A percentile compares a stretch with the other conserved stretches of the same genome.
Conservation (phyloP, 192 early-diverging fungal genomes). For the Irineochytrium annulatum region DNA sequence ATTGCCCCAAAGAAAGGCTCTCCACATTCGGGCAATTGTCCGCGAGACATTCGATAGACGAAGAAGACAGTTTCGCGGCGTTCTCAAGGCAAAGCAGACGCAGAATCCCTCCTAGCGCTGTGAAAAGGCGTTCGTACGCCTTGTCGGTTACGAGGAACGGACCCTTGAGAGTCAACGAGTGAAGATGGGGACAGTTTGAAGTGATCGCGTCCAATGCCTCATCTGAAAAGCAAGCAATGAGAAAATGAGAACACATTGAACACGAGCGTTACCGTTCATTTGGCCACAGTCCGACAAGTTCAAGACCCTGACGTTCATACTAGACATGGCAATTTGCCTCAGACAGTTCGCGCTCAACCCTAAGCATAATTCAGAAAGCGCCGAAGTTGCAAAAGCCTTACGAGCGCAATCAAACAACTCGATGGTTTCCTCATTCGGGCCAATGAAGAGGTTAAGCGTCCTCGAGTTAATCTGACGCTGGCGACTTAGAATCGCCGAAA, state of each 20-base stretch:
- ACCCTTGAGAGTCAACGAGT: constrained; percentile 60
- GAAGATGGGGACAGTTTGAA: constrained; percentile 41
- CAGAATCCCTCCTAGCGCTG: constrained; percentile 45
- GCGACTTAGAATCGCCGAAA: constrained; percentile 75
- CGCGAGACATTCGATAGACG: constrained; percentile 17
- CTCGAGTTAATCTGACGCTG: constrained; percentile 61
- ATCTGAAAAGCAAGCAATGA: constrained; percentile 6
- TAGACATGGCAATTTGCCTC: constrained; percentile 57
- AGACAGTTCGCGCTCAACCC: constrained; percentile 51
- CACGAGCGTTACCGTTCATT: constrained; percentile 39
- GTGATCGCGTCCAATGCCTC: constrained; percentile 32
- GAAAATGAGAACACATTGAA: constrained; percentile 1
- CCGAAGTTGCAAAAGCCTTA: constrained; percentile 1
- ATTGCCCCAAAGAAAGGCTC: constrained; percentile 54
- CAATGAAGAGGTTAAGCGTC: constrained; percentile 69
- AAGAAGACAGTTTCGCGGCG: constrained; percentile 31
- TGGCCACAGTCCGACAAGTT: constrained; percentile 72
- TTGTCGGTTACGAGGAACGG: constrained; percentile 62
- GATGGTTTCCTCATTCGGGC: constrained; percentile 50
- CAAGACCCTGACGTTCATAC: constrained; percentile 56
- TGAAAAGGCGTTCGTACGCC: constrained; percentile 61
- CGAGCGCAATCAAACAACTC: constrained; percentile 77
- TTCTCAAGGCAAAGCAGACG: constrained; percentile 27
- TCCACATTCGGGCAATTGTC: constrained; percentile 25
- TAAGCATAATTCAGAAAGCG: not conserved